Evolutionary conservation across 2,329 filamentous ascomycete genomes (phyloP), one percentile per base, ranked within the genome.

Genomic region (Aureobasidium mangrovei): DNA sequence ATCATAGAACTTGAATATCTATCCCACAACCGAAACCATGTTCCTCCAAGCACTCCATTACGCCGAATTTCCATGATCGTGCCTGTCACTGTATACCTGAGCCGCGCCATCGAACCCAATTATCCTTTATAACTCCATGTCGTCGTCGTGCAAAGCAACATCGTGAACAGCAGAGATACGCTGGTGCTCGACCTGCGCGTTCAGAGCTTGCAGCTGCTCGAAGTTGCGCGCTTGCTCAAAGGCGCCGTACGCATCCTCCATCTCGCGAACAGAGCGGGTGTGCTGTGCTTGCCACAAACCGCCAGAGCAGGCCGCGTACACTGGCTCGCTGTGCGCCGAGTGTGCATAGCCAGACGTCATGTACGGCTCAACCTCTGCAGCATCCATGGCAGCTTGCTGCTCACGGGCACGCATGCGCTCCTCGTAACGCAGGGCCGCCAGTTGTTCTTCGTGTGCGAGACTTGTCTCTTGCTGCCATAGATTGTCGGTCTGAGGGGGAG

Each of bases 181-280:
- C 39, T 42, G 29, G 24, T 42, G 33, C 52, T 58, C 49, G 7
- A 58, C 46, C 27, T 57, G 54, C 8, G 41, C 31, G 18, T 58
- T 74, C 68, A 73, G 68, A 31, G 71, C 65, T 59, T 76, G 72
- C 73, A 77, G 76, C 33, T 74, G 71, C 56, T 78, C 78, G 57
- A 73, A 70, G 56, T 77, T 75, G 39, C 74, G 68, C 5, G 72
- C 71, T 57, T 80, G 77, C 62, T 81, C 77, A 60, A 77, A 81
- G 26, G 79, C 76, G 0, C 83, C 84, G 60, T 87, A 87, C 65
- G 84, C 81, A 59, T 84, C 77, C 63, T 85, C 83, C 82, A 86
- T 85, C 29, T 78, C 66, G 27, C 47, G 38, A 42, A 29, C 39
- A 12, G 6, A 36, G 40, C 49, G 31, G 39, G 24, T 44, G 49